Base-by-base conservation (phyloP, 192 early-diverging fungal genomes). In the Piromyces sp. region DNA sequence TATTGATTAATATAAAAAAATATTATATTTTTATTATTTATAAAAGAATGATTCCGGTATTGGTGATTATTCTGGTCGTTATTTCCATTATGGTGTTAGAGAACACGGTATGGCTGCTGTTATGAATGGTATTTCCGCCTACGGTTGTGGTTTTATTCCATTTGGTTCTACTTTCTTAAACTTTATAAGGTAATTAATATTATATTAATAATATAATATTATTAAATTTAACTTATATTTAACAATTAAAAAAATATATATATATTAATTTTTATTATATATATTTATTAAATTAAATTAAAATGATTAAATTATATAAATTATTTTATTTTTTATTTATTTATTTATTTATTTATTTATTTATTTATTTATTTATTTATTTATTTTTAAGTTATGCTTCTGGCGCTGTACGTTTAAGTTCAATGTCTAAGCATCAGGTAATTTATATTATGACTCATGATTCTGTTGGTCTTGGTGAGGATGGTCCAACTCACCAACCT, bases 371-470 rank as follows among this genome's bases (percentile, higher is more conserved):
- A n/a, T n/a, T n/a, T n/a, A n/a, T n/a, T n/a, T n/a, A n/a, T n/a
- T n/a, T n/a, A n/a, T n/a, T n/a, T n/a, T n/a, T 84, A 79, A 84
- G 85, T 85, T 94, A 92, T 84, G 95, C 91, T 38, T 91, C 89
- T 79, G 95, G 96, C 42, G 93, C 96, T 42, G 91, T 94, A 68
- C 94, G 97, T 86, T 89, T 99, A 78, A 89, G 93, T 80, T 95
- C 97, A 13, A 88, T 99, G 80, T 93, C 95, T 80, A 89, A 94
- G 36, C 92, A 94, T 83, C 96, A 94, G 37, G 94, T 98, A 81
- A 85, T 99, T 82, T 98, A 97, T 89, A 93, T 99, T 84, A 96
- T 97, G 94, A 98, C 97, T 81, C 97, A 99, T 91, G 97, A 99
- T 88, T 98, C 96, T 42, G 96, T 99, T 82, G 97, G 96, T 84